Percentiles rank a stretch among this genome's conserved stretches.
Evolutionary conservation across 176 grass and related monocot species (phyloP).

Genomic region (Musa acuminata): DNA sequence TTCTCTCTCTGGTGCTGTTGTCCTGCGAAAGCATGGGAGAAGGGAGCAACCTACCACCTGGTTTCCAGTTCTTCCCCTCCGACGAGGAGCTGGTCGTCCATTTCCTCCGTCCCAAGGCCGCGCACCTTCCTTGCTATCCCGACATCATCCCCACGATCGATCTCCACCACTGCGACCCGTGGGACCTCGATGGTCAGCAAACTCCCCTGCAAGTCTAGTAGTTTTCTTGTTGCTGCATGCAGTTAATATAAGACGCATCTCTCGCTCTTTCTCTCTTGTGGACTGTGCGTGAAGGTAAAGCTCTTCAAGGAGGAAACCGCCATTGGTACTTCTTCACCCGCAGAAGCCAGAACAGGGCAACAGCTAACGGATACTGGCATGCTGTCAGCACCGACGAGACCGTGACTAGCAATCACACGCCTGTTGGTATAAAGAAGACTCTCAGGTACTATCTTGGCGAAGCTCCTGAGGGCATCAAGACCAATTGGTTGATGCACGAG

Average conservation of each 20-base stretch:
- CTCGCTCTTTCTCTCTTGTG: neutral
- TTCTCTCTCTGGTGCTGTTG: neutral
- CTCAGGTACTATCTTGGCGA: constrained; percentile 48
- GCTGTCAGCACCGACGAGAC: constrained; percentile 35
- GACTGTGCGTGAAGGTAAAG: constrained; percentile 49
- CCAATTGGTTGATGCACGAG: constrained; percentile 93
- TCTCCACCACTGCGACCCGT: constrained; percentile 56
- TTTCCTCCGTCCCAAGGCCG: constrained; percentile 72
- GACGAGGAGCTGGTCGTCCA: constrained; percentile 85
- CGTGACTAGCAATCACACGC: constrained; percentile 24
- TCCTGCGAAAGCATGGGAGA: constrained; percentile 34
- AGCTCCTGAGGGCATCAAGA: constrained; percentile 34
- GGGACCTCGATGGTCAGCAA: constrained; percentile 62
- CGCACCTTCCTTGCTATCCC: constrained; percentile 47
- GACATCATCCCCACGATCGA: constrained; percentile 62
- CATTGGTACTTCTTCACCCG: constrained; percentile 85
- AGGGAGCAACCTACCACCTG: constrained; percentile 64
- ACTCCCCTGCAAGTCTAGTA: neutral
- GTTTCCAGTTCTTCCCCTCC: constrained; percentile 89
- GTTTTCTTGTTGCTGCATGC: neutral
- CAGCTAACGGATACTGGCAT: constrained; percentile 62
- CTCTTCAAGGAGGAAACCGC: constrained; percentile 46
- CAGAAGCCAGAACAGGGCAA: constrained; percentile 28
- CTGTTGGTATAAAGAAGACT: constrained; percentile 64
- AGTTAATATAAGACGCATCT: too few relatives aligned